Evolutionary conservation across 257 asterid genomes (phyloP).

Genomic region (Nicotiana paniculata): DNA sequence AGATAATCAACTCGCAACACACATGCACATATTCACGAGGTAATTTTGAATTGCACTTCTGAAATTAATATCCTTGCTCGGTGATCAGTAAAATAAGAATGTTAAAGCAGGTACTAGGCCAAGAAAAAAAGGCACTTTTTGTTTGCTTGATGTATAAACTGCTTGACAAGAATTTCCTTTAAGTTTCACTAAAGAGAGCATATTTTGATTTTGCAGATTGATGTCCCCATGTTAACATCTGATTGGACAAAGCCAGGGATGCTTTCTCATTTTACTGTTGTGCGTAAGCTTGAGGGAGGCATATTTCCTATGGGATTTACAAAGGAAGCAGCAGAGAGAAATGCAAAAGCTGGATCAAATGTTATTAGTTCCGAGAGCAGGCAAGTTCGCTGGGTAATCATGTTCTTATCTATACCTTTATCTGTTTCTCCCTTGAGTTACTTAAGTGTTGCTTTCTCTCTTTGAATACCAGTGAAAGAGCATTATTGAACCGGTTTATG

Average conservation of each 20-base stretch:
- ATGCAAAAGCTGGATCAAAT: constrained; percentile 70
- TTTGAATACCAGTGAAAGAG: constrained; percentile 73
- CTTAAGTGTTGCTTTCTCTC: neutral
- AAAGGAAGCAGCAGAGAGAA: constrained; percentile 73
- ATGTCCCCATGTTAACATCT: constrained; percentile 76
- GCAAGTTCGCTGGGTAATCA: constrained; percentile 31
- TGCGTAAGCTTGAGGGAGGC: constrained; percentile 90
- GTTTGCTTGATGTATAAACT: neutral
- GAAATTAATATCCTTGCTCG: neutral
- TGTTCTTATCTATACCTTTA: constrained; percentile 8
- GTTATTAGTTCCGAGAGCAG: constrained; percentile 74
- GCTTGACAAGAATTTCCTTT: neutral
- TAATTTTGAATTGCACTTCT: neutral
- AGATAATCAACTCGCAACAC: neutral
- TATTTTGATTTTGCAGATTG: constrained; percentile 55
- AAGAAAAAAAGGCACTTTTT: neutral
- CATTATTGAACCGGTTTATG: constrained; percentile 86
- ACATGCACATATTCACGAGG: neutral
- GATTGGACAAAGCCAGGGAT: constrained; percentile 72
- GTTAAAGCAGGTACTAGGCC: neutral
- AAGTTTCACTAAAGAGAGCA: neutral
- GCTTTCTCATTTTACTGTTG: constrained; percentile 80
- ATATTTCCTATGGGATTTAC: constrained; percentile 89
- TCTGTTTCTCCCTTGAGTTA: neutral
- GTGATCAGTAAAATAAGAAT: neutral